Evolutionary conservation across 2,329 filamentous ascomycete genomes (phyloP), one percentile per base, ranked within the genome.

Genomic region (Epichloe uncinata): DNA sequence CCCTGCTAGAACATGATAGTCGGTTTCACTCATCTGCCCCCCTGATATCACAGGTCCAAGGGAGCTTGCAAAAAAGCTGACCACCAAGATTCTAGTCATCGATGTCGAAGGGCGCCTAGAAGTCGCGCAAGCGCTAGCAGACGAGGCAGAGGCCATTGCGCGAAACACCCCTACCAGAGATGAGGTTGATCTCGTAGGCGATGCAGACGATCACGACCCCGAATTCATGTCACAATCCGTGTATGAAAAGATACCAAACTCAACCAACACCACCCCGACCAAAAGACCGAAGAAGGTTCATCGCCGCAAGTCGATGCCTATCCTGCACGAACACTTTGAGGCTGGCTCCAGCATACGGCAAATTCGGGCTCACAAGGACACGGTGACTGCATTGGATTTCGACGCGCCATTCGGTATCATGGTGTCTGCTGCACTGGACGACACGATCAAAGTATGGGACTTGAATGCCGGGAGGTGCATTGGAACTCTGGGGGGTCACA

Each of bases 221-320:
- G 76, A 74, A 1, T 98, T 97, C 71, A 97, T 97, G 93, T 96
- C 93, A 3, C 88, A 96, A 66, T 96, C 90, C 12, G 87, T 98
- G 58, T 98, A 97, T 65, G 86, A 94, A 57, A 96, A 96, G 67
- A 71, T 98, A 8, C 87, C 90, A 1, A 68, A 70, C 9, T 71
- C 77, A 9, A 62, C 69, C 30, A 64, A 65, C 20, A 73, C 68
- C 57, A 73, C 75, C 2, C 71, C 77, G 1, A 63, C 74, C 7
- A 61, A 63, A 45, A 75, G 73, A 61, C 56, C 68, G 15, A 74
- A 73, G 58, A 74, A 73, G 57, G 78, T 75, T 38, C 75, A 77
- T 53, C 76, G 84, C 50, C 78, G 84, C 54, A 88, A 86, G 66
- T 94, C 90, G 0, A 95, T 95, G 85, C 89, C 91, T 7, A 86